Evolutionary conservation across 148 eudicot genomes (phyloP).

Genomic region (Rhododendron kiyosumense): DNA sequence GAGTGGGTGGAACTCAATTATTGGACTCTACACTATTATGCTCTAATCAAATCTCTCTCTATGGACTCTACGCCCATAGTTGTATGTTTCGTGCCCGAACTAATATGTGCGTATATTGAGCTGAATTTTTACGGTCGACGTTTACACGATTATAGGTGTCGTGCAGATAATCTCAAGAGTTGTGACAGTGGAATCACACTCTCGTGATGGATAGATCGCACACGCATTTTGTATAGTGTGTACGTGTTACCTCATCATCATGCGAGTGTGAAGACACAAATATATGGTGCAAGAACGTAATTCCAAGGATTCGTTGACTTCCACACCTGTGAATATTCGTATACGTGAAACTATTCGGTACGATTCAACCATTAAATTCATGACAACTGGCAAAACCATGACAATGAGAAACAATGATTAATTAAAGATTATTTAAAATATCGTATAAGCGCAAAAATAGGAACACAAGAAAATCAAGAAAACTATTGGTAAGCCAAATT

Average conservation of each 20-base stretch:
- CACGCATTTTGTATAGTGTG: too few relatives aligned
- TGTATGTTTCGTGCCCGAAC: too few relatives aligned
- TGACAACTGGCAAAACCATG: background rate
- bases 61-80: background rate
- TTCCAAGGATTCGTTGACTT: background rate
- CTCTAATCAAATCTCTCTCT: background rate
- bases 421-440: background rate
- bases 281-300: background rate
- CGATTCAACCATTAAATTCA: background rate
- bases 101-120: too few relatives aligned
- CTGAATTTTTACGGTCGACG: too few relatives aligned
- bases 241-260: too few relatives aligned
- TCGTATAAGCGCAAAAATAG: background rate
- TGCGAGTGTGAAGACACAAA: background rate
- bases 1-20: slow-evolving; percentile 7
- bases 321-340: background rate
- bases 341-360: background rate
- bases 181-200: too few relatives aligned
- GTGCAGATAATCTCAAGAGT: too few relatives aligned
- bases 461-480: background rate
- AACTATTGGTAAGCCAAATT: background rate
- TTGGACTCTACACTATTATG: background rate
- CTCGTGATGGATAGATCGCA: too few relatives aligned
- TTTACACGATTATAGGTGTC: too few relatives aligned
- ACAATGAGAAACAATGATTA: background rate